Conservation (phyloP, 2,329 filamentous ascomycete species). For the Westerdykella aurantiaca region DNA sequence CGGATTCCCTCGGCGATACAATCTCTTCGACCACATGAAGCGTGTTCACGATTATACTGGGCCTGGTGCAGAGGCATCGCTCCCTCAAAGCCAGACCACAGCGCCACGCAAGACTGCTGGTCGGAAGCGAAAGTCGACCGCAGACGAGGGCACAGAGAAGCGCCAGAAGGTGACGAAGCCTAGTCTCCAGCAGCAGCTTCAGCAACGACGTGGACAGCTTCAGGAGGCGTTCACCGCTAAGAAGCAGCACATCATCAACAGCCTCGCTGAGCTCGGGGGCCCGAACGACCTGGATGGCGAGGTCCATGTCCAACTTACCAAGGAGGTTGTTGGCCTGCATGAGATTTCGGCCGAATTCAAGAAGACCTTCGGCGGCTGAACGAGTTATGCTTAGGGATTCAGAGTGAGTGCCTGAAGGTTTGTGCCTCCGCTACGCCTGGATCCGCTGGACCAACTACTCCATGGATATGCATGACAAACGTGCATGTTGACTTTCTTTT, state of each 20-base stretch:
- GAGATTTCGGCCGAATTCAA: slow-evolving; percentile 32
- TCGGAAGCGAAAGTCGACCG: slow-evolving; percentile 33
- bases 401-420: slow-evolving; percentile 3
- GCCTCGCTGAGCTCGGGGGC: slow-evolving; percentile 24
- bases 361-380: slow-evolving; percentile 31
- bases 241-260: slow-evolving; percentile 32
- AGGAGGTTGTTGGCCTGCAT: slow-evolving; percentile 30
- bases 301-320: slow-evolving; percentile 24
- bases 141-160: slow-evolving; percentile 30
- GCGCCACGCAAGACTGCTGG: slow-evolving; percentile 20
- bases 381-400: slow-evolving; percentile 7
- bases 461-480: slow-evolving; percentile 13
- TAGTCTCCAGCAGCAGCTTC: slow-evolving; percentile 30
- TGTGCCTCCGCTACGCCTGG: slow-evolving; percentile 9
- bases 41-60: slow-evolving; percentile 67
- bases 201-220: slow-evolving; percentile 27
- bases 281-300: slow-evolving; percentile 33
- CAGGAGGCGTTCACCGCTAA: slow-evolving; percentile 28
- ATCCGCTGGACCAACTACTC: slow-evolving; percentile 11
- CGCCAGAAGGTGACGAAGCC: slow-evolving; percentile 29
- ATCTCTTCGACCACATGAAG: slow-evolving; percentile 94
- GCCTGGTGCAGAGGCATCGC: slow-evolving; percentile 29
- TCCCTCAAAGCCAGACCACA: slow-evolving; percentile 17
- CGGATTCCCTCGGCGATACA: slow-evolving; percentile 93
- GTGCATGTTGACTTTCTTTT: slow-evolving; percentile 20